phyloP scores from a whole-genome alignment of 2,329 filamentous ascomycete genomes.

The Drechslera avenae region DNA sequence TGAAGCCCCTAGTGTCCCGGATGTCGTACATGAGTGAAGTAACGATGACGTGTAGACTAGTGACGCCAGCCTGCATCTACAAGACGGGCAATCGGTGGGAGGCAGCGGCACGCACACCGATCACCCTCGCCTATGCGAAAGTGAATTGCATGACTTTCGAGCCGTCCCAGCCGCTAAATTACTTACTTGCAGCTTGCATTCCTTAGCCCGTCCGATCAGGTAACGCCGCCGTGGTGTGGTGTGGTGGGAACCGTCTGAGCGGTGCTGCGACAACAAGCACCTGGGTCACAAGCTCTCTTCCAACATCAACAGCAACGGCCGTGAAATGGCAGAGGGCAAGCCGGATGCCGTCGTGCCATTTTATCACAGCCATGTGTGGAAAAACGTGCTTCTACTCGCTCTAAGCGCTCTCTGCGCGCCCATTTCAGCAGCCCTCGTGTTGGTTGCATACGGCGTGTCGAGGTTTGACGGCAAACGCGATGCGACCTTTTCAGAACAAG shows the following conservation, averaged over 20 bases:
- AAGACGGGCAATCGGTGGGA: conserved; percentile 1
- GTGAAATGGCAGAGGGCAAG: conserved; percentile 18
- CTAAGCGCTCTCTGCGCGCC: conserved; percentile 56
- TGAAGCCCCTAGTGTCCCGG: conserved; percentile 5
- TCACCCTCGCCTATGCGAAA: conserved; percentile 22
- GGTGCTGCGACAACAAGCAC: conserved; percentile 11
- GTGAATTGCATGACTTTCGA: conserved; percentile 13
- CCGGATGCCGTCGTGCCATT: conserved; percentile 22
- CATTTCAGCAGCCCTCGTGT: conserved; percentile 46
- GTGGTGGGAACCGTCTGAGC: conserved; percentile 9
- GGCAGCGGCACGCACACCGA: conserved; percentile 16
- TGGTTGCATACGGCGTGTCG: conserved; percentile 34
- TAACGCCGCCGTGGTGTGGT: conserved; percentile 11
- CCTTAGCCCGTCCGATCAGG: conserved; percentile 4
- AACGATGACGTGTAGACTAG: conserved; percentile 44
- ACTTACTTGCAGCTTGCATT: conserved; percentile 13
- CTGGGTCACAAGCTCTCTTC: conserved; percentile 24
- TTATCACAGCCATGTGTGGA: conserved; percentile 51
- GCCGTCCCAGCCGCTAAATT: conserved; percentile 19
- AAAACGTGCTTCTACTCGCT: conserved; percentile 56
- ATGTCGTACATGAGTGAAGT: conserved; percentile 23
- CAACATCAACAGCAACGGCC: conserved; percentile 4
- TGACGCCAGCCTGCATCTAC: conserved; percentile 11
- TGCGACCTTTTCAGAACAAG: conserved; percentile 21
- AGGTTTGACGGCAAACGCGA: conserved; percentile 15